Evolutionary conservation across 306 rosid genomes (phyloP).

Genomic region (Quercus wislizeni): DNA sequence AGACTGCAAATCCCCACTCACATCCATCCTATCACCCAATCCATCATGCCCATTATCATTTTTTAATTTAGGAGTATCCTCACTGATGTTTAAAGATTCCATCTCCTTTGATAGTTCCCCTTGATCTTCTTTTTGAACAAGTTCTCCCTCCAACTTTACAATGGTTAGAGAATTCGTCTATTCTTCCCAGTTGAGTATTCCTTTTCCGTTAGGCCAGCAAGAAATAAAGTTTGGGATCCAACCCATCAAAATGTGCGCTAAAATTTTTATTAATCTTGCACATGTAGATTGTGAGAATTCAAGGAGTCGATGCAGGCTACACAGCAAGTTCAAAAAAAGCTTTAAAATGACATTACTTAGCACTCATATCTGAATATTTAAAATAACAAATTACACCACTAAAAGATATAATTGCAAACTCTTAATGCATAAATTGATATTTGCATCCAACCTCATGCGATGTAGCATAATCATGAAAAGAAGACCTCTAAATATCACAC

Average conservation of each 20-base stretch:
- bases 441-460: background rate
- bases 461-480: background rate
- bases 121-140: conserved; percentile 27
- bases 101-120: conserved; percentile 28
- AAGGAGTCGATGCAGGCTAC: conserved; percentile 4
- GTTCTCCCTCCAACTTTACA: conserved; percentile 37
- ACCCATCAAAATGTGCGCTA: conserved; percentile 9
- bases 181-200: conserved; percentile 24
- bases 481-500: background rate
- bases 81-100: conserved; percentile 22
- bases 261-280: background rate
- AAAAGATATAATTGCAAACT: background rate
- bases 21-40: conserved; percentile 3
- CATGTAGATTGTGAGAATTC: background rate
- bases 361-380: conserved; percentile 1
- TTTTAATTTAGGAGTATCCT: conserved; percentile 16
- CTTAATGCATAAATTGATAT: background rate
- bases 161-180: conserved; percentile 24
- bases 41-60: conserved; percentile 20
- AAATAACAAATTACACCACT: background rate
- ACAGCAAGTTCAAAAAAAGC: conserved; percentile 15
- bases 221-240: conserved; percentile 16
- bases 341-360: background rate
- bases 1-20: conserved; percentile 22
- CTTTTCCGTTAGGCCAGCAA: conserved; percentile 41